Evolutionary conservation across 2,329 filamentous ascomycete species (phyloP).

Genomic region (Nemania sp.): DNA sequence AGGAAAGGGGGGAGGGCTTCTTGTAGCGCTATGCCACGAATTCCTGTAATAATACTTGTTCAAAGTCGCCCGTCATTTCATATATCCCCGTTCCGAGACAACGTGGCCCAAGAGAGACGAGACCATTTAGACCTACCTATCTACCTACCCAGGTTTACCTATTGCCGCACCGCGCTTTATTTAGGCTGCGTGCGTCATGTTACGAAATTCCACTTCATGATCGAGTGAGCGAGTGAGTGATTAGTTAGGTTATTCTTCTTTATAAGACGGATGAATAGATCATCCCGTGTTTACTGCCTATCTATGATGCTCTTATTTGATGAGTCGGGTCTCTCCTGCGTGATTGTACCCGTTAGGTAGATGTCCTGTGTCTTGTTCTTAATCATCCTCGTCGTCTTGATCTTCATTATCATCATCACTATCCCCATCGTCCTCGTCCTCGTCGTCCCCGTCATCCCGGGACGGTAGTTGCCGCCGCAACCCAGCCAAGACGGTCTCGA

Average conservation of each 20-base stretch:
- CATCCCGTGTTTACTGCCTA: background rate
- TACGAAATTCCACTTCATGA: background rate
- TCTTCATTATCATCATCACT: background rate
- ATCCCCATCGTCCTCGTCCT: background rate
- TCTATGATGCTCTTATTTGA: background rate
- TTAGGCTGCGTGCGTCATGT: background rate
- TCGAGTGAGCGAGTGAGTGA: background rate
- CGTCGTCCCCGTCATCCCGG: constrained; percentile 8
- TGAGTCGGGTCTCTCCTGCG: background rate
- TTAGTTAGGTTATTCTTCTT: background rate
- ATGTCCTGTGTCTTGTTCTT: background rate
- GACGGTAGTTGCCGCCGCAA: constrained; percentile 34
- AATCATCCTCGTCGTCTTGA: no score
- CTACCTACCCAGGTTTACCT: no score
- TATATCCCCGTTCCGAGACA: background rate
- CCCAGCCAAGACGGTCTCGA: constrained; percentile 36
- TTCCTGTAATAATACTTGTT: constrained; percentile 31
- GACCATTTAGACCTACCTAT: no score
- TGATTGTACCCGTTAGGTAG: background rate
- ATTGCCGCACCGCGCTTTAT: no score
- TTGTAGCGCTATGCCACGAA: constrained; percentile 40
- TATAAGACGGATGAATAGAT: background rate
- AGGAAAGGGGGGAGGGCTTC: constrained; percentile 32
- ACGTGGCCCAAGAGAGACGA: constrained; percentile 12
- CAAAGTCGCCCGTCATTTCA: constrained; percentile 12